Base-by-base conservation (phyloP, 805 yeast genomes). In the Yarrowia porcina region DNA sequence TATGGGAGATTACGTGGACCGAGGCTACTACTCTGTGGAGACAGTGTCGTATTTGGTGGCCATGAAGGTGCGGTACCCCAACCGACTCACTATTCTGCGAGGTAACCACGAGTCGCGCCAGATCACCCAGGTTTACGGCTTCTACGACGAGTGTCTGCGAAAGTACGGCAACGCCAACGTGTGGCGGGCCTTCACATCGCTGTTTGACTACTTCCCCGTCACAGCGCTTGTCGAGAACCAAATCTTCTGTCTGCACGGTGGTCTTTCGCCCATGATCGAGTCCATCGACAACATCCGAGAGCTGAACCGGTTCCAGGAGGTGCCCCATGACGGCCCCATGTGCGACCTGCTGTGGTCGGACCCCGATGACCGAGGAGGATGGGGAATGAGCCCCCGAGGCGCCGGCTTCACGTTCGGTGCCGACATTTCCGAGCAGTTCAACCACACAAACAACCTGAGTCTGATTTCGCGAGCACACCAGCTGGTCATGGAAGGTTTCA, bases 331-430 rank as follows among this genome's bases (percentile, higher is more conserved):
- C 76, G 97, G 97, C 47, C 97, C 97, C 69, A 91, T 92, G 97
- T 90, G 97, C 77, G 97, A 92, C 74, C 80, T 92, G 72, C 80
- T 92, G 69, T 92, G 97, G 97, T 88, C 96, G 6, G 97, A 92
- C 75, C 97, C 97, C 18, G 98, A 92, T 75, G 97, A 92, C 75
- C 82, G 97, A 73, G 97, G 96, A 69, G 96, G 96, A 71, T 92
- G 98, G 98, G 97, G 97, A 67, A 91, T 92, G 69, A 86, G 93
- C 73, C 97, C 97, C 76, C 86, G 98, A 82, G 97, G 97, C 80
- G 98, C 98, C 66, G 98, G 98, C 76, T 92, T 89, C 88, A 91
- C 97, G 72, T 92, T 92, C 83, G 98, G 98, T 71, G 96, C 89
- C 80, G 97, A 92, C 80, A 90, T 92, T 72, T 83, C 90, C 70